A percentile compares a stretch with the other conserved stretches of the same genome.
phyloP scores from a whole-genome alignment of 192 early-diverging fungal genomes.

The Entrophospora sp. region DNA sequence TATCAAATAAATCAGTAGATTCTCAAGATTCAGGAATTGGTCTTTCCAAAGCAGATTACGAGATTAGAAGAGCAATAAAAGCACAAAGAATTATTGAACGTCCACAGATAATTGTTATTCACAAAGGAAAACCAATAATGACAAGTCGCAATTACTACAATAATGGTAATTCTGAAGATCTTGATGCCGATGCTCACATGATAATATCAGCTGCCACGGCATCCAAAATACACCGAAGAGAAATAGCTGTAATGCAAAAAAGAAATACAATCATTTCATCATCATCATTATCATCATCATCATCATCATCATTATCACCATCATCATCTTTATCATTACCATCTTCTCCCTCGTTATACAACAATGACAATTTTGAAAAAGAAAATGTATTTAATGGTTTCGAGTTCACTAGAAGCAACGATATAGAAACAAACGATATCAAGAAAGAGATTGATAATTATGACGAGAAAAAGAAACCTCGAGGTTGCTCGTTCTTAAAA shows the following conservation, averaged over 20 bases:
- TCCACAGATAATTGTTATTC: slow-evolving; percentile 6
- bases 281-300: too few species aligned
- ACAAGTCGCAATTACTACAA: neutral
- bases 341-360: too few species aligned
- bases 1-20: neutral
- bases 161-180: neutral
- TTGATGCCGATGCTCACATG: neutral
- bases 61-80: neutral
- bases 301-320: too few species aligned
- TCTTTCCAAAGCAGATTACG: neutral
- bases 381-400: too few species aligned
- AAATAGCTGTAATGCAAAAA: slow-evolving; percentile 8
- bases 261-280: neutral
- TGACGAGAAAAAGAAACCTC: too few species aligned
- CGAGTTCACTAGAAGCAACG: too few species aligned
- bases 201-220: neutral
- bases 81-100: slow-evolving; percentile 6
- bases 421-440: too few species aligned
- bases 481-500: too few species aligned
- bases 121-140: neutral
- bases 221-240: slow-evolving; percentile 6
- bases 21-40: slow-evolving; percentile 1
- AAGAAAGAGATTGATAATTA: too few species aligned
- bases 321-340: too few species aligned
- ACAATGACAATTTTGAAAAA: too few species aligned